Base-by-base conservation (phyloP, 495 filamentous ascomycete species). In the Talaromyces adpressus region DNA sequence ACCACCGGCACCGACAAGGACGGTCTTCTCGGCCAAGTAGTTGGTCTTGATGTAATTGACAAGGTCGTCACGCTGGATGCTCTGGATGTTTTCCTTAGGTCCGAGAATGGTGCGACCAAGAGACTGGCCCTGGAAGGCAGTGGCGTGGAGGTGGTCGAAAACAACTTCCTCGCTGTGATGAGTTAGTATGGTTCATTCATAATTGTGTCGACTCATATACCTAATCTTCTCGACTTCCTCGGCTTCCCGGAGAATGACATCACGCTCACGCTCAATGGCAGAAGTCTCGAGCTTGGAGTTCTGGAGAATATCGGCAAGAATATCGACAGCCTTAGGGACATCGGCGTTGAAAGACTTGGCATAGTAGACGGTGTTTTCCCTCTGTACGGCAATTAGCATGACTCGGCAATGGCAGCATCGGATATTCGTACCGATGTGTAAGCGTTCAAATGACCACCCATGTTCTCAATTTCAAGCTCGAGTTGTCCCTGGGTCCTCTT, bases 291-390 rank as follows among this genome's bases (percentile, higher is more conserved):
- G 91, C 82, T 94, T 97, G 62, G 94, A 98, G 86, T 98, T 92
- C 77, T 98, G 94, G 39, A 99, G 89, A 75, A 99, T 99, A 75
- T 99, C 94, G 79, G 95, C 87, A 62, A 99, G 91, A 75, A 99
- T 98, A 75, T 98, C 90, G 75, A 99, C 94, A 71, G 89, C 88
- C 73, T 91, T 89, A 69, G 93, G 92, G 62, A 97, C 91, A 76
- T 99, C 94, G 76, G 87, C 84, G 82, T 98, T 99, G 82, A 99
- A 96, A 65, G 95, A 87, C 81, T 97, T 97, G 79, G 95, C 94
- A 78, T 97, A 99, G 85, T 99, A 98, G 73, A 98, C 94, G 67
- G 94, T 98, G 84, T 96, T 97, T 81, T 98, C 94, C 71, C 94
- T 89, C 91, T 97, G 71, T 57, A 60, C 16, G 61, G 72, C 74